A percentile compares a stretch with the other conserved stretches of the same genome.
Evolutionary conservation across 2,329 filamentous ascomycete species (phyloP).

Genomic region (Arachnomyces sp.): DNA sequence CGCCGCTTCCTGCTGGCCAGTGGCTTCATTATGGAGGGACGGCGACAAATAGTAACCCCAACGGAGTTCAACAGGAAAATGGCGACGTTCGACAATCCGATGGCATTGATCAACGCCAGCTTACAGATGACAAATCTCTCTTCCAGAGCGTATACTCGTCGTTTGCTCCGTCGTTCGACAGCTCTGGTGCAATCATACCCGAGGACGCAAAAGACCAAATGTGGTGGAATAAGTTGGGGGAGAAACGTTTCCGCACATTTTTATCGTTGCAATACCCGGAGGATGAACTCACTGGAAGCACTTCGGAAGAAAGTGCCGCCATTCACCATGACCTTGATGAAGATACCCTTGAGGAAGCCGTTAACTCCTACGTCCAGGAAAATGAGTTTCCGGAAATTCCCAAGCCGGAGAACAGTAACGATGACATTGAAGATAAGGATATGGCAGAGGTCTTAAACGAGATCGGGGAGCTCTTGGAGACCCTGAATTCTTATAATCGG

Average conservation of each 20-base stretch:
- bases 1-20: slow-evolving; percentile 31
- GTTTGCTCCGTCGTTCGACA: slow-evolving; percentile 42
- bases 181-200: slow-evolving; percentile 36
- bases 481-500: slow-evolving; percentile 54
- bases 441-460: slow-evolving; percentile 47
- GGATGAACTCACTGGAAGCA: slow-evolving; percentile 21
- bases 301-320: slow-evolving; percentile 4
- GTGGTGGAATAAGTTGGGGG: slow-evolving; percentile 41
- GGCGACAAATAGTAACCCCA: neutral
- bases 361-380: slow-evolving; percentile 35
- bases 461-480: slow-evolving; percentile 54
- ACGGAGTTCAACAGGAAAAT: neutral
- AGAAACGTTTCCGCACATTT: slow-evolving; percentile 29
- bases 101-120: neutral
- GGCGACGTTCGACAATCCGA: neutral
- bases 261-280: slow-evolving; percentile 21
- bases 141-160: slow-evolving; percentile 41
- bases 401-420: neutral
- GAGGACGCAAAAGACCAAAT: slow-evolving; percentile 34
- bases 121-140: slow-evolving; percentile 27
- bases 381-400: slow-evolving; percentile 13
- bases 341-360: slow-evolving; percentile 33
- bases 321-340: slow-evolving; percentile 28
- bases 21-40: slow-evolving; percentile 38
- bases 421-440: slow-evolving; percentile 34